A percentile compares a stretch with the other conserved stretches of the same genome.
These are phyloP conservation scores for Cylindrodendrum hubeiense DNA, from an alignment of 2,329 filamentous ascomycete species.

Conservation along the genomic window DNA sequence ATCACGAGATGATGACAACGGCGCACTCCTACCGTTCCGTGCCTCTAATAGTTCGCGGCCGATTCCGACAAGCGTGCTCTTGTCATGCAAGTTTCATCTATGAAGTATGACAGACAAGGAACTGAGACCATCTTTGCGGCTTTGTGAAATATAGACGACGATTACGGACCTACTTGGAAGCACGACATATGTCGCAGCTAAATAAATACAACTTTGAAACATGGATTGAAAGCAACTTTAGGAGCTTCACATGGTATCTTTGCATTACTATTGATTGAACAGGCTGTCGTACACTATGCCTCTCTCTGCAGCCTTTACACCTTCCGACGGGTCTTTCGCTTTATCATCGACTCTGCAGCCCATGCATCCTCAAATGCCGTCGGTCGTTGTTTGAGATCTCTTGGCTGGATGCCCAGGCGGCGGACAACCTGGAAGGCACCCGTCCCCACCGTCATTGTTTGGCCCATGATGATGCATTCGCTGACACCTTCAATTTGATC, in stretches of 20 bases:
- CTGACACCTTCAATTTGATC: slow-evolving; percentile 94
- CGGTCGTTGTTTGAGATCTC: slow-evolving; percentile 68
- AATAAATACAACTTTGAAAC: not conserved
- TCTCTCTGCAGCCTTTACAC: slow-evolving; percentile 7
- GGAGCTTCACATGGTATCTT: slow-evolving; percentile 28
- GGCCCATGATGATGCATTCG: slow-evolving; percentile 98
- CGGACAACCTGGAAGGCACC: slow-evolving; percentile 92
- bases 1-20: not conserved
- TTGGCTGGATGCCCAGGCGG: slow-evolving; percentile 74
- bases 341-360: slow-evolving; percentile 48
- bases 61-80: too few species aligned
- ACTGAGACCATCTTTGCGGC: too few species aligned
- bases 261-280: slow-evolving; percentile 3
- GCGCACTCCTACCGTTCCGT: not conserved
- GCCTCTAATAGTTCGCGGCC: not conserved
- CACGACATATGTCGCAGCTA: too few species aligned
- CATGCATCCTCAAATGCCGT: slow-evolving; percentile 81
- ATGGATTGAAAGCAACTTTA: not conserved
- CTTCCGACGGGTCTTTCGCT: slow-evolving; percentile 36
- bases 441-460: slow-evolving; percentile 91
- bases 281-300: not conserved
- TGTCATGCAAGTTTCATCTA: too few species aligned
- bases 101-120: too few species aligned
- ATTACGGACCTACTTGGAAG: too few species aligned
- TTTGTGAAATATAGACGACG: too few species aligned